Conservation (phyloP, 495 filamentous ascomycete species). For the Cudoniella acicularis region DNA sequence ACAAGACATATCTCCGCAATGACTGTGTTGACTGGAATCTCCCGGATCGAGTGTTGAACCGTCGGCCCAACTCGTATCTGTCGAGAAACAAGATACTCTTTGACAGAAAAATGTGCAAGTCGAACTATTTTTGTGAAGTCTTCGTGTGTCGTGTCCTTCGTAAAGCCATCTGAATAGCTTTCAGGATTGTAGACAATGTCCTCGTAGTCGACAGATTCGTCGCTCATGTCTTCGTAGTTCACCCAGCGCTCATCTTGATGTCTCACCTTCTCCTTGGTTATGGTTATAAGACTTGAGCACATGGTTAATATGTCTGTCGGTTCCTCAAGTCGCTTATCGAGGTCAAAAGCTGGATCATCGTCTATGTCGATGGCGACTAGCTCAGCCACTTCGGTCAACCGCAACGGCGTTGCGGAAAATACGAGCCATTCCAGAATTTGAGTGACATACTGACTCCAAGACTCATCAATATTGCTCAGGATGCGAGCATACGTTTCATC, state of each 20-base stretch:
- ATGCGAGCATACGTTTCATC: conserved; percentile 36
- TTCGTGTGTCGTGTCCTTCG: not conserved
- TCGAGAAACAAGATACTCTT: conserved; percentile 29
- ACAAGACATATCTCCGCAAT: conserved; percentile 28
- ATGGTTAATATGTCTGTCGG: conserved; percentile 22
- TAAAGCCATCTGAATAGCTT: no score
- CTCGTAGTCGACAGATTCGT: not conserved
- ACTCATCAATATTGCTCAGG: conserved; percentile 15
- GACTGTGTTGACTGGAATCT: conserved; percentile 21
- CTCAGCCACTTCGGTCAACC: conserved; percentile 27
- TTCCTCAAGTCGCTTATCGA: conserved; percentile 16
- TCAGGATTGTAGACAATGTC: no score
- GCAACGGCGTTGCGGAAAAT: conserved; percentile 27
- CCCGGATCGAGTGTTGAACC: conserved; percentile 8
- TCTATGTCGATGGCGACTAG: conserved; percentile 23
- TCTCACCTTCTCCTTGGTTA: not conserved
- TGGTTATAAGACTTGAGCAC: conserved; percentile 26
- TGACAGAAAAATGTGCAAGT: conserved; percentile 37
- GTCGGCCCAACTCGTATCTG: not conserved
- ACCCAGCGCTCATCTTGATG: not conserved
- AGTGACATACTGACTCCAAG: conserved; percentile 12
- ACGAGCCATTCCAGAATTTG: conserved; percentile 31
- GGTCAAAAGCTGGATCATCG: conserved; percentile 16
- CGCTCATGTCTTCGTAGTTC: not conserved
- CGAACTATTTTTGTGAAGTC: conserved; percentile 3